Evolutionary conservation across 2,329 filamentous ascomycete species (phyloP).

Genomic region (Fusarium sp.): DNA sequence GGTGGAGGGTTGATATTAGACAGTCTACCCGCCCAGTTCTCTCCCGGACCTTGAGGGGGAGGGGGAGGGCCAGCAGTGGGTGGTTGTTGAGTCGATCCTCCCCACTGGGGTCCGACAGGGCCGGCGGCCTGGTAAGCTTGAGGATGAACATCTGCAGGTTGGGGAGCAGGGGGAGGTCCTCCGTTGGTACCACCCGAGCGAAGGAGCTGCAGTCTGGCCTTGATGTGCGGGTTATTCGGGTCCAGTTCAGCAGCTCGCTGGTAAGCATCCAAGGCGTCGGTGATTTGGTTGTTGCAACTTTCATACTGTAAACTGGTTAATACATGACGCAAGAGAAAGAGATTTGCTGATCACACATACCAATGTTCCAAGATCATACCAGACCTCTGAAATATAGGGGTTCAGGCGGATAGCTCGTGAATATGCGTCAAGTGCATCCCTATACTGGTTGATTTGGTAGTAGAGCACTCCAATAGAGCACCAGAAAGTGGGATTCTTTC

Average conservation of each 20-base stretch:
- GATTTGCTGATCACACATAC: conserved; percentile 66
- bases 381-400: conserved; percentile 98
- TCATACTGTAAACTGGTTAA: conserved; percentile 77
- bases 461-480: conserved; percentile 99
- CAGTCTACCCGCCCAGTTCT: conserved; percentile 73
- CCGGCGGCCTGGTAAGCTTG: conserved; percentile 90
- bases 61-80: conserved; percentile 69
- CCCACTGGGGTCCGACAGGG: conserved; percentile 91
- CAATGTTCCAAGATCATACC: conserved; percentile 97
- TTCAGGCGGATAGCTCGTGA: conserved; percentile 96
- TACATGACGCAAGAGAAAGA: background rate
- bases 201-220: conserved; percentile 89
- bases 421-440: conserved; percentile 96
- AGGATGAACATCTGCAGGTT: conserved; percentile 95
- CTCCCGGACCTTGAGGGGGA: conserved; percentile 69
- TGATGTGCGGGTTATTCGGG: conserved; percentile 93
- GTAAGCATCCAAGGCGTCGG: conserved; percentile 95
- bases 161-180: conserved; percentile 80
- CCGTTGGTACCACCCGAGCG: conserved; percentile 83
- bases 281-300: conserved; percentile 98
- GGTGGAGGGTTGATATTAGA: conserved; percentile 83
- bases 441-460: conserved; percentile 99
- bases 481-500: conserved; percentile 98
- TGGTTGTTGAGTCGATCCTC: conserved; percentile 75
- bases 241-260: conserved; percentile 95